Percentiles rank a stretch among this genome's conserved stretches.
These are phyloP conservation scores for Penicillium sp. DNA, from an alignment of 2,329 filamentous ascomycete species.

Conservation along the genomic window DNA sequence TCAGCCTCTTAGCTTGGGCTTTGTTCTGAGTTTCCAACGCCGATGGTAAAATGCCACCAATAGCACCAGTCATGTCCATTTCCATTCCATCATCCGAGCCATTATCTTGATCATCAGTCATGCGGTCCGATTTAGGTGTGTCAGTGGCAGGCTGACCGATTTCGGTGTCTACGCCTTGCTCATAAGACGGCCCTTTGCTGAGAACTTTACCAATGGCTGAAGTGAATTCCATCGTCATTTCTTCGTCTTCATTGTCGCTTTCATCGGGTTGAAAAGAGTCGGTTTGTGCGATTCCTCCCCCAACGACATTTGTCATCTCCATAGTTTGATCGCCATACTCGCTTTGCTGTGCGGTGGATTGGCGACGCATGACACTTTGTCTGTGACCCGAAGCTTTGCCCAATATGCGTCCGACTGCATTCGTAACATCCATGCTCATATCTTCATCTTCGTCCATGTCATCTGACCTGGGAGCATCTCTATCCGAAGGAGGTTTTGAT, in stretches of 20 bases:
- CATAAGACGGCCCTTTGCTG: constrained; percentile 28
- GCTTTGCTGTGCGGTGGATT: constrained; percentile 45
- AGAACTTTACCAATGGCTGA: constrained; percentile 50
- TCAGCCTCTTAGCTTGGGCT: constrained; percentile 58
- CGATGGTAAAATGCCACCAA: constrained; percentile 57
- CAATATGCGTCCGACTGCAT: constrained; percentile 78
- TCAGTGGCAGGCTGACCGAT: constrained; percentile 8
- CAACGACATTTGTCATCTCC: constrained; percentile 51
- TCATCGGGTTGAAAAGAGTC: constrained; percentile 32
- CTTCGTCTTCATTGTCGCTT: constrained; percentile 46
- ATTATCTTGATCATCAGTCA: constrained; percentile 32
- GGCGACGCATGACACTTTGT: constrained; percentile 47
- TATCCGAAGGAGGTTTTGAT: constrained; percentile 23
- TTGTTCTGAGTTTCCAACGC: constrained; percentile 46
- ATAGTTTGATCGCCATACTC: constrained; percentile 54
- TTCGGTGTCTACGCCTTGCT: constrained; percentile 4
- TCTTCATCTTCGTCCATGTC: constrained; percentile 63
- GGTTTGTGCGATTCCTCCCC: constrained; percentile 43
- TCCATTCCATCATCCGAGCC: constrained; percentile 38
- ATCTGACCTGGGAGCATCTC: constrained; percentile 35
- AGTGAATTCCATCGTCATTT: constrained; percentile 55
- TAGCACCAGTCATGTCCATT: constrained; percentile 65
- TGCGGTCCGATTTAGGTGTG: constrained; percentile 24
- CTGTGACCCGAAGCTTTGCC: constrained; percentile 43
- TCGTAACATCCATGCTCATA: constrained; percentile 94